Evolutionary conservation across 345 rosid genomes (phyloP), one percentile per base, ranked within the genome.

Genomic region (Eucalyptus marginata): DNA sequence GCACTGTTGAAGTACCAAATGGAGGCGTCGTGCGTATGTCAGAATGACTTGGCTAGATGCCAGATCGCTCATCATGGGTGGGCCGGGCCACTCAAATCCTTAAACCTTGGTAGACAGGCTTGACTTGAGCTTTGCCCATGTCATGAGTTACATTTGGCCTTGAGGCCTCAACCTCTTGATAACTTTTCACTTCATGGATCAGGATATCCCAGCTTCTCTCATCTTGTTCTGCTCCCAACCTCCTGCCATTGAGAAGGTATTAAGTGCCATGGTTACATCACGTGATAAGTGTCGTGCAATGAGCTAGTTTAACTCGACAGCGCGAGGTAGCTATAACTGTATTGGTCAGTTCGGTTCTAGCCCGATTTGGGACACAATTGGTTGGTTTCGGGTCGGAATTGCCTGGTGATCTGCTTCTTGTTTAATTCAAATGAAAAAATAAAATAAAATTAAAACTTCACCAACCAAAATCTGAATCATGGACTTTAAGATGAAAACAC

Each of bases 1-100:
- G 10, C 76, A n/a, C 40, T n/a, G 0, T n/a, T n/a, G 40, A 64
- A 64, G 36, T 64, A n/a, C 33, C 76, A 15, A 64, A 13, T 7
- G 40, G 76, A n/a, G 0, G 76, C 17, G 40, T 31, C 0, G 40
- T 64, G 36, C 10, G 20, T 0, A 64, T n/a, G 76, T 14, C 40
- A n/a, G 36, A 64, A 64, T 62, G 68, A 29, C 68, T 62, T 6
- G 68, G 68, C 16, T 12, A 7, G 20, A 64, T n/a, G 76, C 76
- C 16, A 64, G 40, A 36, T 36, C 47, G 2, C 83, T 20, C 46
- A 36, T 76, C 46, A 76, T 10, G 83, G 83, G 27, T 18, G 47
- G 83, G 47, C 83, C 25, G 46, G 47, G 46, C 81, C 43, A 6
- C 6, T 18, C 83, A 10, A 47, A 76, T 36, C 20, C 83, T 76